A percentile compares a stretch with the other conserved stretches of the same genome.
These are phyloP conservation scores for Theileria sp. DNA, from an alignment of 169 alveolate genomes.

Conservation along the genomic window DNA sequence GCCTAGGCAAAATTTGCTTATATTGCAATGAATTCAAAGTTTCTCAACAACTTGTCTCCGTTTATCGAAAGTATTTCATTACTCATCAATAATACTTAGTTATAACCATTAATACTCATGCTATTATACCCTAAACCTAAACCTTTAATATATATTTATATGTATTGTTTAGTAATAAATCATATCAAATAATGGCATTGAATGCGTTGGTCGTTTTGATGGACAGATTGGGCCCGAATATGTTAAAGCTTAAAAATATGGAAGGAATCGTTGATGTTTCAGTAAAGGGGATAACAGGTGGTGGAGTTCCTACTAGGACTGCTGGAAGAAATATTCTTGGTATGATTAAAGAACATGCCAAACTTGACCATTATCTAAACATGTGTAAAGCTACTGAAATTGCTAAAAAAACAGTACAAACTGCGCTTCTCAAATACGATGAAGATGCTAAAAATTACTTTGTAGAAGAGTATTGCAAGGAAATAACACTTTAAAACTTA, in stretches of 20 bases:
- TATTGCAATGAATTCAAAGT: constrained; percentile 27
- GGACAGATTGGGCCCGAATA: constrained; percentile 43
- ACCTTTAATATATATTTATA: background rate
- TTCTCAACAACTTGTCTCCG: constrained; percentile 12
- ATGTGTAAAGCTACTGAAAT: constrained; percentile 26
- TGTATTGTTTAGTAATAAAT: constrained; percentile 28
- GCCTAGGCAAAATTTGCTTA: constrained; percentile 42
- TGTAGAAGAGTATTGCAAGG: constrained; percentile 14
- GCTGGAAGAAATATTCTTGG: constrained; percentile 44
- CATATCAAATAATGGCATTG: constrained; percentile 29
- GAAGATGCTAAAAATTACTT: constrained; percentile 29
- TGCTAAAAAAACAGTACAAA: background rate
- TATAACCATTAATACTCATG: background rate
- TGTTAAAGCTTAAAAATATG: constrained; percentile 29
- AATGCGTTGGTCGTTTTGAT: constrained; percentile 43
- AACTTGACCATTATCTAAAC: constrained; percentile 16
- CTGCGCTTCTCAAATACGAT: constrained; percentile 27
- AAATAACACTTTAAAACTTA: background rate
- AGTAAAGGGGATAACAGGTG: constrained; percentile 27
- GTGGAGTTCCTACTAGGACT: constrained; percentile 28
- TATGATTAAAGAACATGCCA: constrained; percentile 16
- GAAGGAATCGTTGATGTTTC: constrained; percentile 31
- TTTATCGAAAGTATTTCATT: constrained; percentile 20
- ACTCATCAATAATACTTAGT: background rate
- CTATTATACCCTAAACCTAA: too few species aligned